Evolutionary conservation across 495 filamentous ascomycete species (phyloP), one percentile per base, ranked within the genome.

Genomic region (Penicillium simplicissimum): DNA sequence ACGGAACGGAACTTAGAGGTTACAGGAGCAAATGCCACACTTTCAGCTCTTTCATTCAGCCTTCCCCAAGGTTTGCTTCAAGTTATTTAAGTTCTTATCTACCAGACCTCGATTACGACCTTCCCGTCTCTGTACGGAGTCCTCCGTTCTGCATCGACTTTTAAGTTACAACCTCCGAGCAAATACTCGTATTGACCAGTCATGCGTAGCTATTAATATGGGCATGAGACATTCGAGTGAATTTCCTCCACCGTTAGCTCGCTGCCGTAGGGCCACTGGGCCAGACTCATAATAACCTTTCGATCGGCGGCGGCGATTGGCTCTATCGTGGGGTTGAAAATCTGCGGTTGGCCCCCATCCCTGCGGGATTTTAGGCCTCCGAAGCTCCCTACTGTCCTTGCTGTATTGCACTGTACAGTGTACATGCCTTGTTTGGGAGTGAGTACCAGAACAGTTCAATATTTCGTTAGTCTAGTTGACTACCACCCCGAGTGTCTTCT

Each of bases 281-380:
- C 59, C 59, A 57, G 53, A 56, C 53, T 45, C 51, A 34, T 19
- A 57, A 57, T 62, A 62, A 57, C 59, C 52, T 62, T 62, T 57
- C 45, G 59, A 62, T 62, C 47, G 11, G 17, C 45, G 23, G 23
- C 23, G 23, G 13, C 21, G 52, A 55, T 56, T 55, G 59, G 52
- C 52, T 51, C 35, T 14, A 45, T 45, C 13, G 21, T 17, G 25
- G 48, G 58, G 52, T 10, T 57, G 25, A 42, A 42, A 25, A 52
- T 36, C 55, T 57, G 54, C 54, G 42, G 36, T 42, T 48, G 52
- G 47, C 54, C 60, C 60, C 54, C 54, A 58, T 53, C 10, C 10
- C 38, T 19, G n/a, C 47, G 37, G 35, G 25, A 52, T 36, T 36
- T 59, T 63, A 63, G 61, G 61, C 61, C 47, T 45, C 47, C 62